These are phyloP conservation scores for Trypanosoma scelopori DNA, from an alignment of 208 protist genomes.

Conservation along the genomic window DNA sequence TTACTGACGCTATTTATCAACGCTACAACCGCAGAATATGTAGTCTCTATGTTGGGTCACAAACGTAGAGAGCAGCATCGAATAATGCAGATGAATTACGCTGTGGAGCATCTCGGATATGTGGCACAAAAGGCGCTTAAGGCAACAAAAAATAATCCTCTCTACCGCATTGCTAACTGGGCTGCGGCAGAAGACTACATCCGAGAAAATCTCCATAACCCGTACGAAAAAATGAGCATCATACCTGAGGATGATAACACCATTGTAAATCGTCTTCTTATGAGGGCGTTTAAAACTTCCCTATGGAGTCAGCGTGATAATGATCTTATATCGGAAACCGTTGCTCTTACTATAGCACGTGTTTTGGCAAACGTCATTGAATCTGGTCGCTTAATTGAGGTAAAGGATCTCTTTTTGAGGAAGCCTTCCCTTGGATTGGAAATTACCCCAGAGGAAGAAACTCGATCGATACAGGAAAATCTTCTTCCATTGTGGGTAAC, in stretches of 20 bases:
- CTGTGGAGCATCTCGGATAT: conserved; percentile 43
- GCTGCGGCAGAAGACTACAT: conserved; percentile 59
- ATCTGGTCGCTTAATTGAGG: conserved; percentile 13
- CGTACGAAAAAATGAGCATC: conserved; percentile 39
- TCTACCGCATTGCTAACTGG: conserved; percentile 77
- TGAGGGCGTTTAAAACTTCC: conserved; percentile 68
- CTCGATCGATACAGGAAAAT: conserved; percentile 22
- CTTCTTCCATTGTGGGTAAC: conserved; percentile 61
- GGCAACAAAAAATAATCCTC: conserved; percentile 55
- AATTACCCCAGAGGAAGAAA: conserved; percentile 17
- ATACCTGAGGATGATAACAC: conserved; percentile 44
- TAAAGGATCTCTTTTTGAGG: conserved; percentile 9
- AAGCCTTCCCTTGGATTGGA: background rate
- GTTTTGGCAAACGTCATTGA: conserved; percentile 30
- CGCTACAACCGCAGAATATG: conserved; percentile 55
- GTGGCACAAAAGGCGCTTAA: conserved; percentile 47
- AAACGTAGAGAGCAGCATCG: conserved; percentile 57
- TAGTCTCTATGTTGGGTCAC: conserved; percentile 55
- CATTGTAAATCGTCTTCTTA: conserved; percentile 65
- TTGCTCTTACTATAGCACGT: conserved; percentile 40
- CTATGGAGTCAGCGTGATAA: conserved; percentile 76
- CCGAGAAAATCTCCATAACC: conserved; percentile 40
- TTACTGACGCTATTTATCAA: conserved; percentile 74
- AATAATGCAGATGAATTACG: conserved; percentile 67
- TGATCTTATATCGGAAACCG: conserved; percentile 67